phyloP scores from a whole-genome alignment of 306 rosid species.

The Urtica urens region DNA sequence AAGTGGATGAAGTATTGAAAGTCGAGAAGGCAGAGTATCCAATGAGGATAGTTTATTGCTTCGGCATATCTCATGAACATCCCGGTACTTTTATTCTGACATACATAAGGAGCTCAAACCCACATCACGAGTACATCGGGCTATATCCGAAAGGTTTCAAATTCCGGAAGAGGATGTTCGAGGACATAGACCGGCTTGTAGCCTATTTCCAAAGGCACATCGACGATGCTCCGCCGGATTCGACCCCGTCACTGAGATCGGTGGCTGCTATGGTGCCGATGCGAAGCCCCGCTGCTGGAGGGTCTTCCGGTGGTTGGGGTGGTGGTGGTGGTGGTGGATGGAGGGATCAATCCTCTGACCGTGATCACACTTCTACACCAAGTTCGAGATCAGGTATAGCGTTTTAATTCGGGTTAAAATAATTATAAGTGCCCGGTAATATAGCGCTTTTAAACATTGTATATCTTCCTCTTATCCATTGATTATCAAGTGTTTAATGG shows the following conservation, averaged over 20 bases:
- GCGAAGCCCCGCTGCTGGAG: conserved; percentile 96
- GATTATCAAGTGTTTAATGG: conserved; percentile 8
- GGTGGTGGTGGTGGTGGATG: conserved; percentile 93
- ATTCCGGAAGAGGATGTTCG: conserved; percentile 91
- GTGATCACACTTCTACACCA: conserved; percentile 82
- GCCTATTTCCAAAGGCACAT: conserved; percentile 82
- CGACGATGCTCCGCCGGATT: conserved; percentile 74
- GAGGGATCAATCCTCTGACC: conserved; percentile 68
- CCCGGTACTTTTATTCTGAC: conserved; percentile 96
- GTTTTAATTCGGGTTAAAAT: too few relatives aligned
- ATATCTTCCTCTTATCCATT: too few relatives aligned
- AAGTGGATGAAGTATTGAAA: conserved; percentile 82
- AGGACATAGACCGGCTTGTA: conserved; percentile 89
- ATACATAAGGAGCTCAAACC: conserved; percentile 79
- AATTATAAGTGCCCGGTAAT: too few relatives aligned
- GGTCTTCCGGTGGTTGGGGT: conserved; percentile 68
- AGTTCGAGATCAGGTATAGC: conserved; percentile 79
- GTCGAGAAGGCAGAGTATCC: conserved; percentile 71
- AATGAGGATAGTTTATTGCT: conserved; percentile 76
- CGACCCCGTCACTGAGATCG: conserved; percentile 85
- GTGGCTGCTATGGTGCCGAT: conserved; percentile 98
- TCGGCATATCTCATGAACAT: conserved; percentile 88
- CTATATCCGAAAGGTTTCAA: conserved; percentile 95
- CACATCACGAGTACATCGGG: conserved; percentile 97
- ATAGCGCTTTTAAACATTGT: too few relatives aligned